phyloP scores from a whole-genome alignment of 306 rosid genomes.

The Trifolium fragiferum region DNA sequence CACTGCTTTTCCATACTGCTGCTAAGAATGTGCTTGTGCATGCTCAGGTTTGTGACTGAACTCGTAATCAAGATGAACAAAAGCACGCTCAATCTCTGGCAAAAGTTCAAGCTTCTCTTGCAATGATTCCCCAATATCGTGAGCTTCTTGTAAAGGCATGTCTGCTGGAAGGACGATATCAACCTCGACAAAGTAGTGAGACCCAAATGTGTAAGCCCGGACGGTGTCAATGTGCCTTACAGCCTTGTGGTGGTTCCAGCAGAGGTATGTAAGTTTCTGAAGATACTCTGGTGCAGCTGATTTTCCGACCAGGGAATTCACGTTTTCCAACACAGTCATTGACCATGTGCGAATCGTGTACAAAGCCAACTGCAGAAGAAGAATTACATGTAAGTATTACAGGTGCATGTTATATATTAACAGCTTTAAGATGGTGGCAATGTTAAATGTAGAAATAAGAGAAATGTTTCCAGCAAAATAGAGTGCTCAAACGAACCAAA shows the following conservation, averaged over 20 bases:
- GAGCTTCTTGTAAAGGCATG: conserved; percentile 93
- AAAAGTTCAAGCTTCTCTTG: conserved; percentile 89
- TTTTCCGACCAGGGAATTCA: conserved; percentile 86
- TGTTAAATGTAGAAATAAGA: neutral
- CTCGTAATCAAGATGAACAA: conserved; percentile 96
- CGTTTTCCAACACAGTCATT: conserved; percentile 90
- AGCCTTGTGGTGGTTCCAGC: conserved; percentile 96
- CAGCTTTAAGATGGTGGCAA: neutral
- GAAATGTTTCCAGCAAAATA: conserved; percentile 13
- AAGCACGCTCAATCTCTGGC: conserved; percentile 94
- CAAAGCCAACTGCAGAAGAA: conserved; percentile 75
- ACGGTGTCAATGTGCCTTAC: conserved; percentile 88
- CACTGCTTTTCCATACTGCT: conserved; percentile 14
- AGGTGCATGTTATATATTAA: conserved; percentile 7
- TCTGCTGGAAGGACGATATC: conserved; percentile 85
- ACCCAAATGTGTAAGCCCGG: conserved; percentile 92
- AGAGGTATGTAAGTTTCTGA: conserved; percentile 91
- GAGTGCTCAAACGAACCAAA: conserved; percentile 29
- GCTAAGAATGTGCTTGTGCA: conserved; percentile 66
- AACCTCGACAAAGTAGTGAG: conserved; percentile 96
- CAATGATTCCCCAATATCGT: conserved; percentile 87
- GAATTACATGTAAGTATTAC: conserved; percentile 23
- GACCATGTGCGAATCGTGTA: conserved; percentile 98
- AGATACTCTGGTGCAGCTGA: conserved; percentile 93
- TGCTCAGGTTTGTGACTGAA: conserved; percentile 96